Conservation (phyloP, 1,139 yeast genomes). For the Scheffersomyces quercinus region DNA sequence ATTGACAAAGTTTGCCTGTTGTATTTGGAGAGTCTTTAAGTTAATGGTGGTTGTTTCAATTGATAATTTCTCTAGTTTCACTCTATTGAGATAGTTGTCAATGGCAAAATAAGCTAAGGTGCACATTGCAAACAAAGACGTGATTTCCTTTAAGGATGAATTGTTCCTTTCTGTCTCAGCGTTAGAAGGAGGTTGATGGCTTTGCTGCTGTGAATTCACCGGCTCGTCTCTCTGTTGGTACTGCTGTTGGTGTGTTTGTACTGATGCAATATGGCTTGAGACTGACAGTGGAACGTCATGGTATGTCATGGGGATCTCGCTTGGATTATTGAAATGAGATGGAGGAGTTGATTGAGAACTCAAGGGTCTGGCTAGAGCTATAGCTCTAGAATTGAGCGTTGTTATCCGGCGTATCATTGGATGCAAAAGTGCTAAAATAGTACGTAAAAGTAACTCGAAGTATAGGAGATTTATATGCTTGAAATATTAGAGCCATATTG, state of each 20-base stretch:
- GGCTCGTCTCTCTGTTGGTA: background rate
- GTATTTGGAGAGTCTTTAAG: slow-evolving; percentile 43
- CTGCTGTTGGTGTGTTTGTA: background rate
- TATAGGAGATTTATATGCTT: too few species aligned
- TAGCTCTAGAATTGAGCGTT: too few species aligned
- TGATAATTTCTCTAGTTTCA: slow-evolving; percentile 40
- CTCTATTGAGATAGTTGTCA: slow-evolving; percentile 49
- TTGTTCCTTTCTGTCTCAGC: too few species aligned
- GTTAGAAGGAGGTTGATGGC: slow-evolving; percentile 1
- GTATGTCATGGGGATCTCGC: slow-evolving; percentile 3
- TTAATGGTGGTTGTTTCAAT: slow-evolving; percentile 43
- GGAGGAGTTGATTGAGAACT: slow-evolving; percentile 3
- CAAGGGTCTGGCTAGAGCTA: too few species aligned
- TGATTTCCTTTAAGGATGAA: slow-evolving; percentile 27
- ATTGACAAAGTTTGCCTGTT: slow-evolving; percentile 43
- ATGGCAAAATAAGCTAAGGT: slow-evolving; percentile 50
- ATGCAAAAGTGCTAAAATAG: too few species aligned
- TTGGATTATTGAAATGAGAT: slow-evolving; percentile 7
- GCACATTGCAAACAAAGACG: slow-evolving; percentile 38
- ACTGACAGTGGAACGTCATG: background rate
- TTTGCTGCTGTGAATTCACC: background rate
- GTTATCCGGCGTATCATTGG: too few species aligned
- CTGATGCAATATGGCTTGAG: background rate
- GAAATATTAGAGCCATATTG: too few species aligned
- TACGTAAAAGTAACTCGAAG: too few species aligned